A percentile compares a stretch with the other conserved stretches of the same genome.
Evolutionary conservation across 768 basidiomycete species (phyloP).

Genomic region (Suillus weaverae): DNA sequence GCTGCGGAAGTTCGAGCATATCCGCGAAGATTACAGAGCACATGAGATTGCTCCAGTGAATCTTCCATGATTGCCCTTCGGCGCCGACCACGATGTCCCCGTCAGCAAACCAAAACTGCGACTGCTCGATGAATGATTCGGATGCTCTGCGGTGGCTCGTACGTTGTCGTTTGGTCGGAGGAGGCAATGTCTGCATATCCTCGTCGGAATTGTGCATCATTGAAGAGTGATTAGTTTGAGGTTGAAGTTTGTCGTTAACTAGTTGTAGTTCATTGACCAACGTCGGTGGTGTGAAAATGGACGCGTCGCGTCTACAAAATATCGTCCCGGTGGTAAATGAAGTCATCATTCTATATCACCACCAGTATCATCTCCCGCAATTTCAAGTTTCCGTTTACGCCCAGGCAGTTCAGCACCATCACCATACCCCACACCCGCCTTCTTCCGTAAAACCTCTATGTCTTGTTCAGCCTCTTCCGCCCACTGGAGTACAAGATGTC

Average conservation of each 20-base stretch:
- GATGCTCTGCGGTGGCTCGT: background rate
- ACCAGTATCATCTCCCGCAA: slow-evolving; percentile 43
- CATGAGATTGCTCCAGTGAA: slow-evolving; percentile 23
- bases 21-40: slow-evolving; percentile 33
- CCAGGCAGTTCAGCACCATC: slow-evolving; percentile 72
- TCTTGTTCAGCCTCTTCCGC: slow-evolving; percentile 82
- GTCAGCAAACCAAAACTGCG: slow-evolving; percentile 32
- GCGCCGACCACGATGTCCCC: slow-evolving; percentile 36
- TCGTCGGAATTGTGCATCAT: slow-evolving; percentile 7
- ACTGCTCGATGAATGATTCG: background rate
- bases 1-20: slow-evolving; percentile 38
- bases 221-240: background rate
- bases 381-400: slow-evolving; percentile 65
- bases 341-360: slow-evolving; percentile 25
- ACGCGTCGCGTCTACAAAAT: background rate
- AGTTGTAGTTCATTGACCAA: background rate
- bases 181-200: slow-evolving; percentile 2
- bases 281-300: slow-evolving; percentile 11
- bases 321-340: background rate
- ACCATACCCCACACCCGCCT: slow-evolving; percentile 77
- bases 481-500: slow-evolving; percentile 96
- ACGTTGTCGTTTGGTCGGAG: slow-evolving; percentile 10
- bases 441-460: slow-evolving; percentile 71
- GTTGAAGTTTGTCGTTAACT: too few relatives aligned
- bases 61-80: slow-evolving; percentile 25